Base-by-base conservation (phyloP, 140 eudicot genomes). In the Cichorium intybus region DNA sequence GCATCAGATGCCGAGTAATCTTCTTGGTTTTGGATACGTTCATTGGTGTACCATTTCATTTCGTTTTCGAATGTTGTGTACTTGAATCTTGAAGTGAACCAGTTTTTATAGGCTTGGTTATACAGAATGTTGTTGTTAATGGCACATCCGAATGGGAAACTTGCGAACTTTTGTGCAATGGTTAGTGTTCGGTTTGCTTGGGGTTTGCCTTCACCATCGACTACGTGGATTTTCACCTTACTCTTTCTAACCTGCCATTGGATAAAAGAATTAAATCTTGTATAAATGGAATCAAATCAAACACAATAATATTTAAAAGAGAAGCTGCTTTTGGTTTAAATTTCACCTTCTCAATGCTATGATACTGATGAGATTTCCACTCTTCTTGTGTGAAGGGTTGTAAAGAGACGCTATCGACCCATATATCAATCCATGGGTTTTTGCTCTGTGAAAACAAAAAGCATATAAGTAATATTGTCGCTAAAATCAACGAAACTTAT, bases 1-100 rank as follows among this genome's bases (percentile, higher is more conserved):
- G 76, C 77, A 24, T 88, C 95, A 4, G 88, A 48, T 14, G 37
- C 35, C 0, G 71, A 34, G 71, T 88, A 88, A 79, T 88, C 77
- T 24, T 75, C 86, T 3, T 11, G 47, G 65, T 90, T 83, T 9
- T 60, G 82, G 29, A 31, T 12, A 6, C 59, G 10, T 55, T 85
- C 90, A n/a, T 73, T 88, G 64, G 69, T 24, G 60, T 77, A 81
- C 96, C 96, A 88, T 72, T 88, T 88, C 84, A 88, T 75, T 66
- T 88, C 95, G 59, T 88, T 82, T 60, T 80, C 96, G 20, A 88
- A 88, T 6, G 80, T 76, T 5, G 95, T 82, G 76, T 50, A 75
- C 26, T 63, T 81, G 74, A 88, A 88, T 64, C 96, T 75, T 55
- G 84, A 72, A n/a, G 63, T 51, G 81, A 82, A 88, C 96, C 95